Conservation (phyloP, 202 grass and related monocot genomes). For the Schoenoplectus triqueter region DNA sequence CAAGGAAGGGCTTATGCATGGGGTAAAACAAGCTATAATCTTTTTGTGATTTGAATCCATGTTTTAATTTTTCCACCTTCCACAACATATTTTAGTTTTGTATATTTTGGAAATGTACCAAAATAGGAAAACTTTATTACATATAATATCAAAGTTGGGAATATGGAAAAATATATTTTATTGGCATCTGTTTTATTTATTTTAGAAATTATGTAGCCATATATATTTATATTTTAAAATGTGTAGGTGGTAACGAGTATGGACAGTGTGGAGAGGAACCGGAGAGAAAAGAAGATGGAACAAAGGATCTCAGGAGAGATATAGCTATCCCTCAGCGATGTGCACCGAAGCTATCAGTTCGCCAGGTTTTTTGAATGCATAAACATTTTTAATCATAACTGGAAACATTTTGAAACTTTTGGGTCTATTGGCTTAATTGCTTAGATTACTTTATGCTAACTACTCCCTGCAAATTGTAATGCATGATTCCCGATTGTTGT, state of each 20-base stretch:
- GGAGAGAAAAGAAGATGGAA: conserved; percentile 93
- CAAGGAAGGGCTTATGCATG: conserved; percentile 81
- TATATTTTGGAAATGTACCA: background rate
- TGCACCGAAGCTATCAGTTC: conserved; percentile 81
- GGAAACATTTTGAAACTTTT: conserved; percentile 45
- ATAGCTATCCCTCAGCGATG: conserved; percentile 75
- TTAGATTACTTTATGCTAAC: conserved; percentile 32
- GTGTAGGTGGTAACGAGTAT: conserved; percentile 89
- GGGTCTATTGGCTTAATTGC: conserved; percentile 32
- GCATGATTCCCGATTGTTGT: conserved; percentile 44
- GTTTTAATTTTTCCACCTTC: background rate
- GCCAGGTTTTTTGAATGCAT: conserved; percentile 61
- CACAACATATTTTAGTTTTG: background rate
- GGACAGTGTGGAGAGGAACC: conserved; percentile 96
- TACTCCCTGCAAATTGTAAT: conserved; percentile 23
- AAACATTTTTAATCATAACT: conserved; percentile 10
- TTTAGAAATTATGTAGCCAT: background rate
- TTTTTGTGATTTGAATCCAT: background rate
- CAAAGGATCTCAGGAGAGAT: conserved; percentile 76
- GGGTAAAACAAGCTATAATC: conserved; percentile 48
- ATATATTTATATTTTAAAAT: conserved; percentile 4
- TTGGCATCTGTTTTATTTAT: conserved; percentile 26
- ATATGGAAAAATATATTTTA: conserved; percentile 18
- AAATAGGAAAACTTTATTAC: background rate
- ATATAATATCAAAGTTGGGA: conserved; percentile 2